A percentile compares a stretch with the other conserved stretches of the same genome.
phyloP scores from a whole-genome alignment of 768 basidiomycete species.

The Strobilomyces dryophilus region DNA sequence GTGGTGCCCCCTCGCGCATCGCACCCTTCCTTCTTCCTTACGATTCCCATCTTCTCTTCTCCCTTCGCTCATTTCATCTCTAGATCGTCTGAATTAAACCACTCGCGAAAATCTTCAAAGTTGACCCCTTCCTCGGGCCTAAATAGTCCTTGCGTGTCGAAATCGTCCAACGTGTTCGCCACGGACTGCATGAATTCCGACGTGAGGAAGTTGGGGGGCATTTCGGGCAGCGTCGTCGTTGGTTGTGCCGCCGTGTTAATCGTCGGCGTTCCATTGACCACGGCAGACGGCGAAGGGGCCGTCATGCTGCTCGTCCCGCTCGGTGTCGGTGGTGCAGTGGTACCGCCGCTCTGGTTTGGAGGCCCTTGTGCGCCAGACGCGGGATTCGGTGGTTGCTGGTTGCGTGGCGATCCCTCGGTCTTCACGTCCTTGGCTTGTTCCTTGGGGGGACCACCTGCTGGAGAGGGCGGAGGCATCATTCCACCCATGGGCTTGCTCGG shows the following conservation, averaged over 20 bases:
- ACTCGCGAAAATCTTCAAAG: conserved; percentile 74
- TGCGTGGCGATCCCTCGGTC: conserved; percentile 42
- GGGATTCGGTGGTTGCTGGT: conserved; percentile 30
- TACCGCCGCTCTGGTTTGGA: conserved; percentile 13
- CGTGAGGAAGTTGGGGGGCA: conserved; percentile 20
- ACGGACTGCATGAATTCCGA: conserved; percentile 46
- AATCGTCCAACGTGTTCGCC: conserved; percentile 37
- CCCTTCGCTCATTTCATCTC: conserved; percentile 22
- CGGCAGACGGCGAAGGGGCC: conserved; percentile 36
- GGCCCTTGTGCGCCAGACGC: conserved; percentile 23
- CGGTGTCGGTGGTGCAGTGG: conserved; percentile 37
- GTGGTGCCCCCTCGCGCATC: conserved; percentile 5
- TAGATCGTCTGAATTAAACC: conserved; percentile 58
- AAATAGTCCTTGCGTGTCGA: conserved; percentile 37
- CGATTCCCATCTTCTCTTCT: neutral
- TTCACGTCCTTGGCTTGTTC: conserved; percentile 33
- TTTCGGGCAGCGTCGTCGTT: conserved; percentile 24
- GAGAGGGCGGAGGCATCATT: conserved; percentile 53
- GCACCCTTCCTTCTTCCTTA: conserved; percentile 1
- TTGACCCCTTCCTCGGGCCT: conserved; percentile 45
- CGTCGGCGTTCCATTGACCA: conserved; percentile 30
- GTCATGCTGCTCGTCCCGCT: conserved; percentile 31
- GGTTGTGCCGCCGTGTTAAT: conserved; percentile 25
- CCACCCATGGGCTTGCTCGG: conserved; percentile 36
- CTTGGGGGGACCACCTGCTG: conserved; percentile 33